phyloP scores from a whole-genome alignment of 1,284 basidiomycete species.

The Boletellus deceptivus region DNA sequence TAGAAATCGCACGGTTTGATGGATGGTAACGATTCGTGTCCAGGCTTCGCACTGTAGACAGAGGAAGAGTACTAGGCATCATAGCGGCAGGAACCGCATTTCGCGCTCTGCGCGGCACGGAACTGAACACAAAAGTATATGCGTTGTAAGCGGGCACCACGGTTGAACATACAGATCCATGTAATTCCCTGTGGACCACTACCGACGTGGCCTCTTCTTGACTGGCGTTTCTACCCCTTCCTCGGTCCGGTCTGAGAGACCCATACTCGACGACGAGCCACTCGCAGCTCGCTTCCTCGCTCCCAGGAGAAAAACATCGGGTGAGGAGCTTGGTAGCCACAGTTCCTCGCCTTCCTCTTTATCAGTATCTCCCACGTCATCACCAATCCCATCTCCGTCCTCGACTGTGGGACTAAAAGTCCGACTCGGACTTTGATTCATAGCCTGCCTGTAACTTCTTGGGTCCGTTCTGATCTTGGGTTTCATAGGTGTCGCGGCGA shows the following conservation, averaged over 20 bases:
- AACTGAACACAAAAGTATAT: not conserved
- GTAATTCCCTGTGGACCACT: not conserved
- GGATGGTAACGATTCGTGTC: not conserved
- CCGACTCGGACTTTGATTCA: constrained; percentile 7
- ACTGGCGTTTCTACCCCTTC: constrained; percentile 22
- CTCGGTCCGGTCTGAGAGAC: constrained; percentile 19
- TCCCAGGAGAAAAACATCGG: constrained; percentile 26
- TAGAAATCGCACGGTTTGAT: too few relatives aligned
- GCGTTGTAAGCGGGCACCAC: not conserved
- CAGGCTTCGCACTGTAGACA: not conserved
- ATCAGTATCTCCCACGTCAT: constrained; percentile 4
- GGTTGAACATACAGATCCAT: constrained; percentile 3
- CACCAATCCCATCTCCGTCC: not conserved
- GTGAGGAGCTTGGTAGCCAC: constrained; percentile 30
- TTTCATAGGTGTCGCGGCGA: constrained; percentile 60
- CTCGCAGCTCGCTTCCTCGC: constrained; percentile 22
- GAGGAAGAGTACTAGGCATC: not conserved
- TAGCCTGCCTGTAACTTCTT: not conserved
- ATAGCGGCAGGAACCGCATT: not conserved
- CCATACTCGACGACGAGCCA: constrained; percentile 27
- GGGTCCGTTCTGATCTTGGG: constrained; percentile 20
- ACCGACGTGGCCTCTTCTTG: constrained; percentile 26
- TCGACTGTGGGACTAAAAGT: constrained; percentile 3
- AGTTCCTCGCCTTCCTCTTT: constrained; percentile 24
- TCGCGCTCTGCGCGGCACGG: not conserved